Evolutionary conservation across 2,329 filamentous ascomycete genomes (phyloP).

Genomic region (Monilinia fructicola): DNA sequence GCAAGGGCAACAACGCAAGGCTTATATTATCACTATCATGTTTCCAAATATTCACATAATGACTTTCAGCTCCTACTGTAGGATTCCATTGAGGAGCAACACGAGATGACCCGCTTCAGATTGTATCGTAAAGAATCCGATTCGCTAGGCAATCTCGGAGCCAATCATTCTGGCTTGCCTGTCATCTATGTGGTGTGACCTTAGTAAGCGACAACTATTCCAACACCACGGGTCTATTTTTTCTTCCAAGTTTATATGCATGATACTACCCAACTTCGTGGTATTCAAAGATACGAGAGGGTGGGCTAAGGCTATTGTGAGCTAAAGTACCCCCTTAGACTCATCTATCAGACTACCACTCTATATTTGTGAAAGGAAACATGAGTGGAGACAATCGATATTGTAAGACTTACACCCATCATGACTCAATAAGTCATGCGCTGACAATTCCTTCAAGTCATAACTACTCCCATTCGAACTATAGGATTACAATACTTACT

Average conservation of each 20-base stretch:
- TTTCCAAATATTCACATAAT: not conserved
- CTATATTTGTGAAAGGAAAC: not conserved
- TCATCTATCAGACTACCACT: not conserved
- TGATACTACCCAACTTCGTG: not conserved
- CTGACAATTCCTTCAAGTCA: not conserved
- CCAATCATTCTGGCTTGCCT: not conserved
- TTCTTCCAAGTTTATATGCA: not conserved
- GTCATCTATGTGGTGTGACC: not conserved
- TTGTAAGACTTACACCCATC: not conserved
- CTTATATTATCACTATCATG: not conserved
- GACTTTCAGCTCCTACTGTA: not conserved
- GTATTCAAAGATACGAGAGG: not conserved
- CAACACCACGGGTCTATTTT: not conserved
- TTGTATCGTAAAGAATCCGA: not conserved
- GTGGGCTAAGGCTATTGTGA: not conserved
- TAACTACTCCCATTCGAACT: not conserved
- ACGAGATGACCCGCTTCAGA: constrained; percentile 5
- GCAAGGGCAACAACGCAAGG: not conserved
- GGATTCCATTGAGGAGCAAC: not conserved
- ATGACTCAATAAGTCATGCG: not conserved
- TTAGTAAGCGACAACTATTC: not conserved
- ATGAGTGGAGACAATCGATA: not conserved
- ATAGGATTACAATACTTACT: not conserved
- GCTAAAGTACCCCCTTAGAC: not conserved
- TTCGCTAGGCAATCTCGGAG: not conserved